Percentiles rank a stretch among this genome's conserved stretches.
Evolutionary conservation across 1,284 basidiomycete genomes (phyloP).

Genomic region (Cystobasidium pallidum): DNA sequence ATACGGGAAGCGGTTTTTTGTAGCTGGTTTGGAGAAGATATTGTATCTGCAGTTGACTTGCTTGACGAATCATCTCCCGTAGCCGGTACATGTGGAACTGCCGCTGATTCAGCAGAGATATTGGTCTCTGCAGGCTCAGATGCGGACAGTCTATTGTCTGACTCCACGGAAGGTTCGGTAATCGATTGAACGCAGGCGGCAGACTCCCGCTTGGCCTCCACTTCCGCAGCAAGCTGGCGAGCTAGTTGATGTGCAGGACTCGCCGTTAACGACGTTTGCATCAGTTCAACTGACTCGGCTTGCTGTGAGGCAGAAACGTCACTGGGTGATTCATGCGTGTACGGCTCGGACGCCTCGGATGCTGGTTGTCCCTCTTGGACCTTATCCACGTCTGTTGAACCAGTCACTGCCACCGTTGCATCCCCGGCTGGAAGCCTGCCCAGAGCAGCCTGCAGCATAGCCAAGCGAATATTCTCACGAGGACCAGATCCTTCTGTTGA

Average conservation of each 20-base stretch:
- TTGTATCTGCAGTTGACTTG: not conserved
- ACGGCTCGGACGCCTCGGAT: not conserved
- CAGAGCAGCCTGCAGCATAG: conserved; percentile 1
- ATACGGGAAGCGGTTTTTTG: conserved; percentile 2
- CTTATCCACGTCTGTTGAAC: not conserved
- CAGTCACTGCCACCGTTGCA: not conserved
- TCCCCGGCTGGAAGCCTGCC: not conserved
- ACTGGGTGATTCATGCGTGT: not conserved
- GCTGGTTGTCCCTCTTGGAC: not conserved
- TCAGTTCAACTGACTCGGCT: not conserved
- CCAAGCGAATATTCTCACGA: not conserved
- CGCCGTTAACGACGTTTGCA: not conserved
- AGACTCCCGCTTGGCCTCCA: not conserved
- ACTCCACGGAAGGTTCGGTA: not conserved
- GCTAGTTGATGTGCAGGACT: conserved; percentile 19
- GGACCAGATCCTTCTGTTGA: not conserved
- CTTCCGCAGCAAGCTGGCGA: conserved; percentile 15
- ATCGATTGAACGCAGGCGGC: not conserved
- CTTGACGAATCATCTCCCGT: not conserved
- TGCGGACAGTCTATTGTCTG: not conserved
- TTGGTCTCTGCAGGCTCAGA: not conserved
- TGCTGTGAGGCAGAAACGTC: not conserved
- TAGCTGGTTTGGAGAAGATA: not conserved
- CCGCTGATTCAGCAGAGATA: not conserved
- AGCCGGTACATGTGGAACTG: not conserved